These are phyloP conservation scores for Cryptosporidium felis DNA, from an alignment of 169 alveolate species.

Conservation along the genomic window DNA sequence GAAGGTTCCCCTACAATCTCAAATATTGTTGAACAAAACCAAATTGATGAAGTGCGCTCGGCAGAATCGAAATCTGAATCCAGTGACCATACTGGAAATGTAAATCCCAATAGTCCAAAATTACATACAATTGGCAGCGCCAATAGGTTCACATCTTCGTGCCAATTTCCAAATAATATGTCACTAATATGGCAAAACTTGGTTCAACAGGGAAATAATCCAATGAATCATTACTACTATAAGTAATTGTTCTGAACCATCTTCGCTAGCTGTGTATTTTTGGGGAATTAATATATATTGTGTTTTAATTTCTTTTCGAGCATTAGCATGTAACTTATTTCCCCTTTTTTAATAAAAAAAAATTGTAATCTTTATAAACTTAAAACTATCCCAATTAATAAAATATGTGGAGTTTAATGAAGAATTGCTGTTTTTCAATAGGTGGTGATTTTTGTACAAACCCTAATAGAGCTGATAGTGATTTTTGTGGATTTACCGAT, in stretches of 20 bases:
- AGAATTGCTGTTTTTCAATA: not conserved
- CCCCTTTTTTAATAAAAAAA: slow-evolving; percentile 8
- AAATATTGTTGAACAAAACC: not conserved
- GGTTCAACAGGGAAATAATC: slow-evolving; percentile 3
- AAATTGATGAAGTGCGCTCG: not conserved
- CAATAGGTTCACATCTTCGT: not conserved
- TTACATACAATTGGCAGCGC: not conserved
- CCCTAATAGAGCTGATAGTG: slow-evolving; percentile 1
- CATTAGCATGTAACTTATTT: not conserved
- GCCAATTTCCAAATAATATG: not conserved
- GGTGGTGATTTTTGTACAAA: not conserved
- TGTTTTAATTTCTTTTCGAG: slow-evolving; percentile 23
- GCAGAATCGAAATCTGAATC: not conserved
- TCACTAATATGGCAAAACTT: slow-evolving; percentile 37
- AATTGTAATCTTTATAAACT: not conserved
- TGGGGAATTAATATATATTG: not conserved
- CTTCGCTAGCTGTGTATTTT: not conserved
- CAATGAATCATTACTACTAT: slow-evolving; percentile 25
- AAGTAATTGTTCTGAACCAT: not conserved
- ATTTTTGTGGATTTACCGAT: slow-evolving; percentile 14
- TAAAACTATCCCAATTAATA: not conserved
- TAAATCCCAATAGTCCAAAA: not conserved
- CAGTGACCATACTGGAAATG: not conserved
- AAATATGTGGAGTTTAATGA: slow-evolving; percentile 60
- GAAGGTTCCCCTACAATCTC: not conserved